A percentile compares a stretch with the other conserved stretches of the same genome.
These are phyloP conservation scores for Rhodotorula sp. DNA, from an alignment of 1,284 basidiomycete species.

Conservation along the genomic window DNA sequence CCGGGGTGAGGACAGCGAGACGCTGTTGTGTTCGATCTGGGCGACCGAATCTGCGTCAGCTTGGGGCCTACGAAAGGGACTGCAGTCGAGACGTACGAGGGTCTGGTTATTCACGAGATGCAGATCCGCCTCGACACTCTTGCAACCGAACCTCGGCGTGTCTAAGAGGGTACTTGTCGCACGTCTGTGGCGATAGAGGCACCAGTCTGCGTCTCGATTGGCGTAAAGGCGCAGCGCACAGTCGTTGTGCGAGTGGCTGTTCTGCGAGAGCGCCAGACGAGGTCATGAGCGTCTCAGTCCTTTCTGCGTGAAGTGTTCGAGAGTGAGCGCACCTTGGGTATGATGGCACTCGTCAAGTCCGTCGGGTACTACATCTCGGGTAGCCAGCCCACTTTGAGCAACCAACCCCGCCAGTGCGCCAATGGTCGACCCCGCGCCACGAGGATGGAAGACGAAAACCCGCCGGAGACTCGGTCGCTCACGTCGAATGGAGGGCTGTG, in stretches of 20 bases:
- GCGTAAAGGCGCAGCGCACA: neutral
- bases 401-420: conserved; percentile 8
- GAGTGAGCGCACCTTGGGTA: conserved; percentile 8
- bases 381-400: neutral
- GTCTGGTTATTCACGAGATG: conserved; percentile 18
- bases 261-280: neutral
- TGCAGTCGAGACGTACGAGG: neutral
- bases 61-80: neutral
- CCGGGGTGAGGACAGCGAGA: conserved; percentile 1
- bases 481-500: neutral
- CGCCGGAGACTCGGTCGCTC: neutral
- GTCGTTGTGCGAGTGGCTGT: conserved; percentile 34
- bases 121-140: conserved; percentile 22
- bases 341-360: conserved; percentile 13
- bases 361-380: conserved; percentile 14
- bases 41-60: neutral
- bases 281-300: neutral
- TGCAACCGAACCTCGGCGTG: conserved; percentile 13
- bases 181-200: conserved; percentile 11
- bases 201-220: neutral
- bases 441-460: neutral
- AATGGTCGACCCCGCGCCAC: conserved; percentile 14
- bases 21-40: conserved; percentile 24
- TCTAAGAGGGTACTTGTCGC: conserved; percentile 21
- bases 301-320: no score